Percentiles rank a stretch among this genome's conserved stretches.
These are phyloP conservation scores for Klebsormidium nitens DNA, from an alignment of 139 green algal species.

Conservation along the genomic window DNA sequence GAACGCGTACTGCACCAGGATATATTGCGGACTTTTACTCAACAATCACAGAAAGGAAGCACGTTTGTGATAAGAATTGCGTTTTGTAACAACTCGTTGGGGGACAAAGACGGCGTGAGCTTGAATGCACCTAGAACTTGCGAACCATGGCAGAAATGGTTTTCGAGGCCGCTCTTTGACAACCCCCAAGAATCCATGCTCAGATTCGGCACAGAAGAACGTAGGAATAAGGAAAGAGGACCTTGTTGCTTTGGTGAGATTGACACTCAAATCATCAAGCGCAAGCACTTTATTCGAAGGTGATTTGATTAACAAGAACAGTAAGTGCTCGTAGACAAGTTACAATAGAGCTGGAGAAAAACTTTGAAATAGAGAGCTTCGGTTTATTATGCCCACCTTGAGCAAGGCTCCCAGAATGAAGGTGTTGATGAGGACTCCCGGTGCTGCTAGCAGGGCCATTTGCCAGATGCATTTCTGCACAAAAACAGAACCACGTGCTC, in stretches of 20 bases:
- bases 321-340: too few relatives aligned
- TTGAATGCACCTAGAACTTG: neutral
- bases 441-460: slow-evolving; percentile 26
- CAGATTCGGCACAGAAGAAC: too few relatives aligned
- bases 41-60: neutral
- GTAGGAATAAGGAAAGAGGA: too few relatives aligned
- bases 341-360: too few relatives aligned
- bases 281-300: neutral
- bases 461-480: slow-evolving; percentile 17
- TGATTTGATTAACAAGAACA: neutral
- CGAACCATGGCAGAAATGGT: too few relatives aligned
- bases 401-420: slow-evolving; percentile 8
- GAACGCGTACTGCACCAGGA: slow-evolving; percentile 9
- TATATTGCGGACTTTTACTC: slow-evolving; percentile 7
- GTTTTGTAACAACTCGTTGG: neutral
- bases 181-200: too few relatives aligned
- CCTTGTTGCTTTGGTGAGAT: too few relatives aligned
- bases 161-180: too few relatives aligned
- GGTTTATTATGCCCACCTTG: slow-evolving; percentile 16
- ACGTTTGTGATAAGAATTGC: neutral
- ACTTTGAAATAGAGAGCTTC: too few relatives aligned
- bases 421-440: slow-evolving; percentile 19
- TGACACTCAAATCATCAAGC: neutral
- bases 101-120: neutral
- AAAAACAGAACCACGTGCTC: too few relatives aligned